Conservation (phyloP, 1,284 basidiomycete species). For the Trametes hirsuta region DNA sequence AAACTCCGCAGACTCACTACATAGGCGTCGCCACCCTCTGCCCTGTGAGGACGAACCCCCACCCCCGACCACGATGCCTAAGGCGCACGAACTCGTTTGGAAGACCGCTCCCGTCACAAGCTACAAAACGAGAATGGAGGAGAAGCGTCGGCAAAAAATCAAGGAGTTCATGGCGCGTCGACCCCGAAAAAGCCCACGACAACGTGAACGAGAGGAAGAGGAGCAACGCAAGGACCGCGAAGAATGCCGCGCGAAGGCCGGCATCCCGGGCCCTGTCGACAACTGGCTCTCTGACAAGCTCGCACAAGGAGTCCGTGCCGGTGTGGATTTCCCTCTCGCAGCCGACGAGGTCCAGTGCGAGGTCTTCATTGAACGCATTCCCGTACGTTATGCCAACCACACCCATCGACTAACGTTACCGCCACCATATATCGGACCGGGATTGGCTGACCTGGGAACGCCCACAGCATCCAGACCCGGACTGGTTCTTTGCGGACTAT, state of each 20-base stretch:
- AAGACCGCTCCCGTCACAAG: background rate
- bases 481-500: slow-evolving; percentile 18
- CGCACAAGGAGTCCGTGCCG: background rate
- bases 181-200: background rate
- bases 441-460: background rate
- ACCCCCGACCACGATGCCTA: background rate
- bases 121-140: background rate
- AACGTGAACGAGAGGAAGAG: slow-evolving; percentile 4
- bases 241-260: slow-evolving; percentile 16
- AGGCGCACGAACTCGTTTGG: background rate
- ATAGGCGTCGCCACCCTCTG: background rate
- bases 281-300: slow-evolving; percentile 22
- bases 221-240: background rate
- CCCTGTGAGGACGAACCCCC: background rate
- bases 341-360: slow-evolving; percentile 23
- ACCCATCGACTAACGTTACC: background rate
- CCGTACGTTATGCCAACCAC: slow-evolving; percentile 8
- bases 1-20: slow-evolving; percentile 5
- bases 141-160: too few relatives aligned
- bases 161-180: too few relatives aligned
- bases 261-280: slow-evolving; percentile 22
- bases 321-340: background rate
- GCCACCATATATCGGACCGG: background rate
- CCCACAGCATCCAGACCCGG: slow-evolving; percentile 19
- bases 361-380: slow-evolving; percentile 17